Base-by-base conservation (phyloP, 305 asterid genomes). In the Nicotiana rustica region DNA sequence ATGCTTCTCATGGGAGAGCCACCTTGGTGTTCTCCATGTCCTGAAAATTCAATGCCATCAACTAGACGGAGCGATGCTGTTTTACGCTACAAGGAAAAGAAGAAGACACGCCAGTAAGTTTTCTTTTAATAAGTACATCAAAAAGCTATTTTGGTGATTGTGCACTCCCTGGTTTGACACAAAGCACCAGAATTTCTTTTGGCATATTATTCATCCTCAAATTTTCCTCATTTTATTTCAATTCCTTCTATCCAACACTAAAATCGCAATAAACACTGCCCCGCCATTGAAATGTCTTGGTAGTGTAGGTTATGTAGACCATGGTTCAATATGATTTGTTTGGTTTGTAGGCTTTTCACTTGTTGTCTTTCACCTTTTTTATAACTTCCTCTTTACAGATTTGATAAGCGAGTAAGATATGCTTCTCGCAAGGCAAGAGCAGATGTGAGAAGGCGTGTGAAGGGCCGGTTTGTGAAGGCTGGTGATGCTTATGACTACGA, bases 391-490 rank as follows among this genome's bases (percentile, higher is more conserved):
- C 83, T 67, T 61, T 66, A 78, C 86, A 96, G 98, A 82, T 94
- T 96, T 52, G 97, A 94, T 86, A 96, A 96, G 92, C 93, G 90
- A 86, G 98, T 96, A 66, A 89, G 99, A 82, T 96, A 94, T 31
- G 97, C 82, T 62, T 94, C 97, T 61, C 98, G 97, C 84, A 96
- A 96, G 92, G 96, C 93, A 68, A 92, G 98, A 88, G 98, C 98
- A 81, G 99, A 96, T 79, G 91, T 91, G 49, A 89, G 99, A 85
- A 92, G 84, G 84, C 98, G 98, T 83, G 99, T 94, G 55, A 96
- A 96, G 87, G 97, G 99, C 52, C 94, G 99, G 18, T 96, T 96
- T 83, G 91, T 96, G 82, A 96, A 96, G 95, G 96, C 93, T n/a
- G 99, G 99, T n/a, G 97, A 96, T 73, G 90, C 92, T 77, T 94